phyloP scores from a whole-genome alignment of 345 rosid genomes.

The Populus tremula region DNA sequence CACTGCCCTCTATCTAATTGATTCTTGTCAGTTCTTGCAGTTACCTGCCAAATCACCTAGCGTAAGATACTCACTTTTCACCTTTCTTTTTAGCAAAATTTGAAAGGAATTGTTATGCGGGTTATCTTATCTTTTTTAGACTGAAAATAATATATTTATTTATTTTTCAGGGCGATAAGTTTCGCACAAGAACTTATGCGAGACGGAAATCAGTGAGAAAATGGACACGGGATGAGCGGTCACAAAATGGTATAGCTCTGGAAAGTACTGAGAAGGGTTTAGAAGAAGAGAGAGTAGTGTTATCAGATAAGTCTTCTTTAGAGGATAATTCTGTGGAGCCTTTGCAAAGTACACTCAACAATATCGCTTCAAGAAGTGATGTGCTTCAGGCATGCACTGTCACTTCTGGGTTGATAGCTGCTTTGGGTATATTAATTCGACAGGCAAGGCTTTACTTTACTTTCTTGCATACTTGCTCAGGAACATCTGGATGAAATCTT shows the following conservation, averaged over 20 bases:
- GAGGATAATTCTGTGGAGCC: constrained; percentile 28
- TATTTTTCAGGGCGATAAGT: constrained; percentile 29
- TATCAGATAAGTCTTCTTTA: constrained; percentile 24
- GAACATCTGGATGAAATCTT: background rate
- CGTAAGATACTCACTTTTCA: constrained; percentile 30
- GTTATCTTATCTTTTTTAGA: background rate
- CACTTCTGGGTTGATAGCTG: constrained; percentile 73
- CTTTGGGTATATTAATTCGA: constrained; percentile 59
- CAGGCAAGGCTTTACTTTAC: constrained; percentile 38
- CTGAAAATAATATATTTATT: background rate
- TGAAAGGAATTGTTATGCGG: background rate
- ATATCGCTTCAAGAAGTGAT: constrained; percentile 51
- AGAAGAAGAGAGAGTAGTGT: constrained; percentile 22
- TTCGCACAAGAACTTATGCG: constrained; percentile 29
- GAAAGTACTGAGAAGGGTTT: constrained; percentile 11
- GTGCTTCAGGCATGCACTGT: constrained; percentile 75
- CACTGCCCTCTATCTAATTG: constrained; percentile 8
- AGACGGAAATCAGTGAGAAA: constrained; percentile 53
- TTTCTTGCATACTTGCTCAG: background rate
- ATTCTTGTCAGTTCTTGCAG: background rate
- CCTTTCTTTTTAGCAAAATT: background rate
- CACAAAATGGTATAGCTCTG: constrained; percentile 17
- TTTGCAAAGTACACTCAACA: constrained; percentile 16
- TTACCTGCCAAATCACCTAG: constrained; percentile 11
- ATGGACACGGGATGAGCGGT: constrained; percentile 27